These are phyloP conservation scores for Stramenopiles sp. DNA, from an alignment of 352 stramenopile genomes.

Conservation along the genomic window DNA sequence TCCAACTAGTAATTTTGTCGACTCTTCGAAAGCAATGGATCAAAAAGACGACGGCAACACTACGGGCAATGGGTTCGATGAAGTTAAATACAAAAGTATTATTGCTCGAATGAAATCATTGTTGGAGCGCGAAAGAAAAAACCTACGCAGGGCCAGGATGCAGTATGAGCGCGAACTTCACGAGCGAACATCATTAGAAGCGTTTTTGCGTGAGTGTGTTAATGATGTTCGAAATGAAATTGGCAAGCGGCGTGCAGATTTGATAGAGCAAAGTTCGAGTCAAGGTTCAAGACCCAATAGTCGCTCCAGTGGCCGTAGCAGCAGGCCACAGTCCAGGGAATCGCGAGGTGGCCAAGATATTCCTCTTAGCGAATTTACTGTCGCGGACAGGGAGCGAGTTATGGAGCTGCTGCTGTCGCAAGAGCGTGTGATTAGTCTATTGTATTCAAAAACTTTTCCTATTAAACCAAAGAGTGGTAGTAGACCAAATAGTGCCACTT, in stretches of 20 bases:
- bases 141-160: constrained; percentile 47
- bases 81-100: constrained; percentile 70
- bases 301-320: constrained; percentile 21
- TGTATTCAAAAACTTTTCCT: constrained; percentile 40
- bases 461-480: background rate
- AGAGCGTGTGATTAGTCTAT: constrained; percentile 46
- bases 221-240: constrained; percentile 51
- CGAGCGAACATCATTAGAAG: constrained; percentile 50
- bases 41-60: background rate
- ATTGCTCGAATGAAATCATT: constrained; percentile 67
- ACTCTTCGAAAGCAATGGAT: too few relatives aligned
- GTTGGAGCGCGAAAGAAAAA: constrained; percentile 54
- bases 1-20: too few relatives aligned
- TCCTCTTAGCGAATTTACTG: constrained; percentile 24
- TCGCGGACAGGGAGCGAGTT: constrained; percentile 37
- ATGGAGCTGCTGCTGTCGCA: constrained; percentile 54
- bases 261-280: constrained; percentile 12
- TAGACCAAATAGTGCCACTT: background rate
- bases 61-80: constrained; percentile 10
- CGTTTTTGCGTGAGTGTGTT: constrained; percentile 48
- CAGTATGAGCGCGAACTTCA: constrained; percentile 47
- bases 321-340: constrained; percentile 17
- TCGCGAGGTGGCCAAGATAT: constrained; percentile 14
- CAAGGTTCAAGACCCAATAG: constrained; percentile 17
- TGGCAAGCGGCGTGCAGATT: background rate